Base-by-base conservation (phyloP, 345 rosid species). In the Mercurialis annua region DNA sequence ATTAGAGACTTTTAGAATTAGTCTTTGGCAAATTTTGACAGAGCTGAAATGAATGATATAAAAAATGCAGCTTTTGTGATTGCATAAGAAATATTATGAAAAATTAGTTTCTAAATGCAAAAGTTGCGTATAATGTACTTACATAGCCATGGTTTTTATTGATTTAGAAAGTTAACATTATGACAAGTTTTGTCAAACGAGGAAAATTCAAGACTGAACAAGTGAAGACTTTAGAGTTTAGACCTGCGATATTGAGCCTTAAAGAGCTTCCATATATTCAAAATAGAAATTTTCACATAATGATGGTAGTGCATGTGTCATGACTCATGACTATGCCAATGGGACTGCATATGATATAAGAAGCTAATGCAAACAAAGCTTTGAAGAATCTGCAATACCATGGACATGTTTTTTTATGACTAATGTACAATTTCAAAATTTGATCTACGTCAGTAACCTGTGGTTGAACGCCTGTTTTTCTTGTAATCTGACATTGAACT, bases 91-190 rank as follows among this genome's bases (percentile, higher is more conserved):
- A 61, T 55, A 46, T 47, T n/a, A 6, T 30, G 34, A 17, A 18
- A 59, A n/a, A 7, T 11, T 21, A 27, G 26, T n/a, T 51, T 66
- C 48, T 14, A 38, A n/a, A 48, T 65, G 30, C 33, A 31, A 27
- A 56, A 18, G 46, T 16, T 33, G 31, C n/a, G n/a, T n/a, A 64
- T 50, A 59, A 66, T 48, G 52, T 54, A 24, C 59, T 57, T 38
- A 16, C 50, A 4, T 14, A 26, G 27, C 17, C 1, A 14, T 14
- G 34, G 52, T 16, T 1, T 38, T 52, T 9, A 6, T 24, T 9
- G 17, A 36, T 38, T 66, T 53, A 36, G 54, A 20, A 10, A 7
- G 18, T 21, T 46, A 36, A 24, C 21, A n/a, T 21, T 53, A 60
- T 24, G 48, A 50, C 3, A 10, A 24, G 65, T 48, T 47, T 59